phyloP scores from a whole-genome alignment of 805 yeast genomes.

The Clavispora santaluciae region DNA sequence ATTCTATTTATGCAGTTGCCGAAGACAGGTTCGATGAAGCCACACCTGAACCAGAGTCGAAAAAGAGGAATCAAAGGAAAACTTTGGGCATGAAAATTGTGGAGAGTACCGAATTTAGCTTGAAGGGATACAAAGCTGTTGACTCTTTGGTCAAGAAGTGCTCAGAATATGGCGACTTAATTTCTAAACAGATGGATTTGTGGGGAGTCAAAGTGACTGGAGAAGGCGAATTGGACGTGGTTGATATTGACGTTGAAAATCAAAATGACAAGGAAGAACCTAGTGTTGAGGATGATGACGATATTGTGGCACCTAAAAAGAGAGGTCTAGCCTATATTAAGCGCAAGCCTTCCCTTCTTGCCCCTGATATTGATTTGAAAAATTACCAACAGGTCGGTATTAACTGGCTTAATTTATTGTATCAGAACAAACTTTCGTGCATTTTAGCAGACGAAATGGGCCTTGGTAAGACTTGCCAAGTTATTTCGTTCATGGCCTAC shows the following conservation, averaged over 20 bases:
- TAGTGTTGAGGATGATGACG: constrained; percentile 33
- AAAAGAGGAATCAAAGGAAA: constrained; percentile 32
- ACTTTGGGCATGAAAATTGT: constrained; percentile 70
- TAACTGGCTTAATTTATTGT: constrained; percentile 84
- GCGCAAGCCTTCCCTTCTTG: constrained; percentile 65
- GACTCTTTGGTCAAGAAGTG: constrained; percentile 87
- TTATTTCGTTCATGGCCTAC: constrained; percentile 84
- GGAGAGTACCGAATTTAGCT: constrained; percentile 61
- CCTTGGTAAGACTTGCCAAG: constrained; percentile 94
- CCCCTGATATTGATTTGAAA: constrained; percentile 64
- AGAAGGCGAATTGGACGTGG: constrained; percentile 62
- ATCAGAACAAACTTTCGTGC: constrained; percentile 76
- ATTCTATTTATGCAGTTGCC: constrained; percentile 53
- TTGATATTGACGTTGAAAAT: constrained; percentile 37
- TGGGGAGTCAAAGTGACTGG: constrained; percentile 89
- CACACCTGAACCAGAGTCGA: constrained; percentile 25
- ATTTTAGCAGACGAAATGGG: constrained; percentile 99
- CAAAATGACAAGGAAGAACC: constrained; percentile 20
- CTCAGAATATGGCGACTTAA: constrained; percentile 66
- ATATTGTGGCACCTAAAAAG: constrained; percentile 22
- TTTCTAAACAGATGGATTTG: constrained; percentile 63
- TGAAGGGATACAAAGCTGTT: constrained; percentile 89
- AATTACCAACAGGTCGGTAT: constrained; percentile 95
- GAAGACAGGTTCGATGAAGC: constrained; percentile 45
- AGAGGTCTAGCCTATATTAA: constrained; percentile 45